Percentiles rank a stretch among this genome's conserved stretches.
phyloP scores from a whole-genome alignment of 1,284 basidiomycete genomes.

The Cerioporus squamosus region DNA sequence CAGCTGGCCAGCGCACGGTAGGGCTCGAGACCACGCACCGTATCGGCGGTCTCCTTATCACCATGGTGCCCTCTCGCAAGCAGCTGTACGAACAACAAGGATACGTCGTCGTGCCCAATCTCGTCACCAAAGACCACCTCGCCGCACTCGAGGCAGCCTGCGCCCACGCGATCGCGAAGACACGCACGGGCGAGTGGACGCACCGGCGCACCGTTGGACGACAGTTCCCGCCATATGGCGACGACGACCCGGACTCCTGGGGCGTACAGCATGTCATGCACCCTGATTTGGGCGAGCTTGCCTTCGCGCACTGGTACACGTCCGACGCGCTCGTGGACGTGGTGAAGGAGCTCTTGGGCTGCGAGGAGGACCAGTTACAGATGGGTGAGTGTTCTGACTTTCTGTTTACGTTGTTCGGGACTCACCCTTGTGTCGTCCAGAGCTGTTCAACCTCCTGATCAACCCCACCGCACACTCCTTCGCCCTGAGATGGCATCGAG shows the following conservation, averaged over 20 bases:
- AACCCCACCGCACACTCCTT: conserved; percentile 74
- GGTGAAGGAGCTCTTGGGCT: conserved; percentile 57
- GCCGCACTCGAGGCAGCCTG: conserved; percentile 55
- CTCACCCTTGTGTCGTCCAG: conserved; percentile 38
- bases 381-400: conserved; percentile 58
- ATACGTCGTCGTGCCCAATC: conserved; percentile 69
- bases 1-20: conserved; percentile 7
- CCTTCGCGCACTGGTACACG: conserved; percentile 73
- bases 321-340: conserved; percentile 55
- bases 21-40: no score
- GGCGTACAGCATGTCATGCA: conserved; percentile 85
- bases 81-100: conserved; percentile 65
- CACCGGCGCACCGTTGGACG: conserved; percentile 78
- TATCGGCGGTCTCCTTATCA: conserved; percentile 1
- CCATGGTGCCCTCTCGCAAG: conserved; percentile 23
- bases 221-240: conserved; percentile 80
- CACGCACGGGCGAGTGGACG: conserved; percentile 69
- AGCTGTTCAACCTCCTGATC: conserved; percentile 81
- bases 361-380: conserved; percentile 62
- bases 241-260: conserved; percentile 69
- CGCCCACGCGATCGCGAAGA: conserved; percentile 54
- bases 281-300: conserved; percentile 63
- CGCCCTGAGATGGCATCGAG: conserved; percentile 83
- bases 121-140: conserved; percentile 53
- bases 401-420: background rate